Conservation (phyloP, 2,329 filamentous ascomycete species). For the Penicillium expansum region DNA sequence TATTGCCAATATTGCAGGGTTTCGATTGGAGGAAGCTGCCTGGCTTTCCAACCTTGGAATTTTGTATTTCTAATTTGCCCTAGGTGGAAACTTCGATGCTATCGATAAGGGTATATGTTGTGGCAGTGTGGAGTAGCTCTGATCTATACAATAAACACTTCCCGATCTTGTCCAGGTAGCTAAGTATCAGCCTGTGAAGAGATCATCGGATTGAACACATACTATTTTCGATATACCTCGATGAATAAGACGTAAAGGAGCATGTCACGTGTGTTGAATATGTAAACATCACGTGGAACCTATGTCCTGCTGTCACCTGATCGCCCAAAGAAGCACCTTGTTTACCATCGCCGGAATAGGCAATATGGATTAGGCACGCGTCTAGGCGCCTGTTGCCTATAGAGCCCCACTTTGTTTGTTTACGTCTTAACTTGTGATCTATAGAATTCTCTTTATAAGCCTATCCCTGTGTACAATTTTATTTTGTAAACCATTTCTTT, state of each 20-base stretch:
- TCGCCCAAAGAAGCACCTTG: constrained; percentile 19
- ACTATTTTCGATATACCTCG: not conserved
- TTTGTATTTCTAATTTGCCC: not conserved
- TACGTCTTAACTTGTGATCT: constrained; percentile 22
- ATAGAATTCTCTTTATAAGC: constrained; percentile 17
- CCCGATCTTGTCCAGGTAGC: not conserved
- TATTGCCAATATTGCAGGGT: not conserved
- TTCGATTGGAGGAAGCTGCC: not conserved
- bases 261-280: not conserved
- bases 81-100: not conserved
- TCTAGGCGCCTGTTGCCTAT: constrained; percentile 19
- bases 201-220: not conserved
- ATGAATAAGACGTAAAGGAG: not conserved
- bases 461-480: not conserved
- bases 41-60: not conserved
- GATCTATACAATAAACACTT: not conserved
- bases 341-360: constrained; percentile 23
- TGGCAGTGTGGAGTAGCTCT: not conserved
- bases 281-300: not conserved
- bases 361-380: constrained; percentile 15
- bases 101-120: not conserved
- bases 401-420: constrained; percentile 26
- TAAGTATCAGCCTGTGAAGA: not conserved
- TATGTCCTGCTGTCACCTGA: constrained; percentile 15
- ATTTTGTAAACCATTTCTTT: not conserved